Evolutionary conservation across 2,329 filamentous ascomycete genomes (phyloP).

Genomic region (Chaetomiaceae sp.): DNA sequence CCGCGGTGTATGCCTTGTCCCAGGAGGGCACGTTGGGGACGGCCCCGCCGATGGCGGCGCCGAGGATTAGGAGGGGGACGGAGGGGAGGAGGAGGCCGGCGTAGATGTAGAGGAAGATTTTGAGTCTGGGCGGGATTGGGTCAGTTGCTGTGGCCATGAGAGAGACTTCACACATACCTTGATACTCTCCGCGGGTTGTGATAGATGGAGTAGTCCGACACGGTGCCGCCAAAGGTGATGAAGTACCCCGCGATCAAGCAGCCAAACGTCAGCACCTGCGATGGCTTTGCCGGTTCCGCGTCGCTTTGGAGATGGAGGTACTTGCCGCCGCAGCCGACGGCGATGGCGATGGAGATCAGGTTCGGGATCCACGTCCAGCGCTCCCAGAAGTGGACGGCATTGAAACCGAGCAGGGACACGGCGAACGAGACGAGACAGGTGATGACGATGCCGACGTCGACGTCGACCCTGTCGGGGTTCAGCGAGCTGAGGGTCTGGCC

Average conservation of each 20-base stretch:
- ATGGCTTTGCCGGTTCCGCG: constrained; percentile 34
- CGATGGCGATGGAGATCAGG: constrained; percentile 47
- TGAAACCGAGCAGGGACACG: constrained; percentile 53
- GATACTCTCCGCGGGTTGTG: constrained; percentile 41
- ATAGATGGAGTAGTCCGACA: constrained; percentile 56
- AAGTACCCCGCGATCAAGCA: constrained; percentile 49
- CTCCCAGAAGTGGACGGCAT: constrained; percentile 50
- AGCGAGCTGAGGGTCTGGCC: constrained; percentile 50
- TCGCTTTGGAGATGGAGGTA: constrained; percentile 44
- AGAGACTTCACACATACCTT: constrained; percentile 29
- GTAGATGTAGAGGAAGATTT: constrained; percentile 48
- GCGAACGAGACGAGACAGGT: constrained; percentile 48
- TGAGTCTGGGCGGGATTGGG: constrained; percentile 27
- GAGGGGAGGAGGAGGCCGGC: constrained; percentile 47
- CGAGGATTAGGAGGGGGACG: constrained; percentile 45
- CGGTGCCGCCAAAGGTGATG: constrained; percentile 51
- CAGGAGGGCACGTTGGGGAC: constrained; percentile 41
- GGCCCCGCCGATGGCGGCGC: constrained; percentile 49
- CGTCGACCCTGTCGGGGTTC: constrained; percentile 41
- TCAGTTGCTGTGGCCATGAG: neutral
- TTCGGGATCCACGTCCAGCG: constrained; percentile 55
- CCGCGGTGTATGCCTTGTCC: constrained; percentile 38
- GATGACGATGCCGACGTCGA: constrained; percentile 55
- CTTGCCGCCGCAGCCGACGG: constrained; percentile 50
- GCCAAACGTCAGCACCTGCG: constrained; percentile 42